Evolutionary conservation across 208 protist genomes (phyloP).

Genomic region (Crithidia thermophila): DNA sequence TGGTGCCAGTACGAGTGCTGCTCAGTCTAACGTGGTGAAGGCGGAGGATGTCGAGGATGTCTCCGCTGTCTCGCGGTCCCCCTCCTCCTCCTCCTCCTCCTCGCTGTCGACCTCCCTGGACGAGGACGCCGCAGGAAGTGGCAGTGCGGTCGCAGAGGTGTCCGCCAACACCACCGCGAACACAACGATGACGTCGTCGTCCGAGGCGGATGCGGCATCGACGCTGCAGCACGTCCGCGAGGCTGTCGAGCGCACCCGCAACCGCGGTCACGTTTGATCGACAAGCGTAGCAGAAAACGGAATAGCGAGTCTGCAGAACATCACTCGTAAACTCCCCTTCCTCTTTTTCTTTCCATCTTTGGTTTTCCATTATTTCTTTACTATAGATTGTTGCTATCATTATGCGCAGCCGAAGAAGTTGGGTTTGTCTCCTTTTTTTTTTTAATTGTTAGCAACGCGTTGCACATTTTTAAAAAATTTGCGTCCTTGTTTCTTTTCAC

Average conservation of each 20-base stretch:
- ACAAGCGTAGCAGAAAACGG: too few relatives aligned
- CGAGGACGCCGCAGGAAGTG: neutral
- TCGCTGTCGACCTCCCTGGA: neutral
- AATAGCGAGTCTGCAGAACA: too few relatives aligned
- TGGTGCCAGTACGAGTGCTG: neutral
- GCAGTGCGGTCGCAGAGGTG: neutral
- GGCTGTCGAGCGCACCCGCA: slow-evolving; percentile 35
- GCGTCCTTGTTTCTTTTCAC: too few relatives aligned
- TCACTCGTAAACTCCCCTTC: too few relatives aligned
- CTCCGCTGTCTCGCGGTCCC: slow-evolving; percentile 12
- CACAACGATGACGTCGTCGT: neutral
- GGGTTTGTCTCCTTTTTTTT: neutral
- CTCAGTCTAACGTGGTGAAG: neutral
- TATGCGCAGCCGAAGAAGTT: neutral
- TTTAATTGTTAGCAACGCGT: slow-evolving; percentile 7
- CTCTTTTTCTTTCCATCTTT: too few relatives aligned
- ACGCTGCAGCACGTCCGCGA: slow-evolving; percentile 43
- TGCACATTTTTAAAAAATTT: neutral
- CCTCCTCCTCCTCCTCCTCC: slow-evolving; percentile 1
- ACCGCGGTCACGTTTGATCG: too few relatives aligned
- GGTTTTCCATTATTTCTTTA: too few relatives aligned
- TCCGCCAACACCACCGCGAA: neutral
- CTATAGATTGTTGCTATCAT: too few relatives aligned
- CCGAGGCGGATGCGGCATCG: slow-evolving; percentile 5
- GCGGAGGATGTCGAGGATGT: neutral